phyloP scores from a whole-genome alignment of 1,284 basidiomycete species.

The Microbotryum lychnidis-dioicae region DNA sequence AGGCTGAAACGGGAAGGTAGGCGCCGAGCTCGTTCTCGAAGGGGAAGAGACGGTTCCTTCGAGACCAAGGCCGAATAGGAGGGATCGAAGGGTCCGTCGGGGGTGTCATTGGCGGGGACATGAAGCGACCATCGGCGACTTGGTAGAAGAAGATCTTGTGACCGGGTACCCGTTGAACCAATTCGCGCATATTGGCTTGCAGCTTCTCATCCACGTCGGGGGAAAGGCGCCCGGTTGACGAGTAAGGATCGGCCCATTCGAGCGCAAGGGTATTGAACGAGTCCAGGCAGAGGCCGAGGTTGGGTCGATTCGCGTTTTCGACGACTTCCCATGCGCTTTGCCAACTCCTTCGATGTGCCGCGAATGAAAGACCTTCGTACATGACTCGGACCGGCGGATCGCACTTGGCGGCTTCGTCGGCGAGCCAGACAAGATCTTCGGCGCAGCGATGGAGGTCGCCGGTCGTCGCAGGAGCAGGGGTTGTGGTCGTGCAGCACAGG shows the following conservation, averaged over 20 bases:
- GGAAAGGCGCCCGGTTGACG: constrained; percentile 25
- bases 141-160: constrained; percentile 41
- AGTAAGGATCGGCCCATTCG: constrained; percentile 38
- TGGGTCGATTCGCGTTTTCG: constrained; percentile 33
- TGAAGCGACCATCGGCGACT: constrained; percentile 39
- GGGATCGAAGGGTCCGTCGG: constrained; percentile 37
- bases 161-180: constrained; percentile 27
- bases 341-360: constrained; percentile 37
- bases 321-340: constrained; percentile 39
- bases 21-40: constrained; percentile 38
- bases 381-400: constrained; percentile 29
- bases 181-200: constrained; percentile 25
- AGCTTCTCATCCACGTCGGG: constrained; percentile 31
- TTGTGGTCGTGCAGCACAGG: constrained; percentile 30
- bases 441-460: constrained; percentile 32
- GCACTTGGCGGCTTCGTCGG: constrained; percentile 31
- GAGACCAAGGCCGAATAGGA: constrained; percentile 40
- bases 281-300: constrained; percentile 42
- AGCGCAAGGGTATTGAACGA: constrained; percentile 42
- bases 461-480: constrained; percentile 30
- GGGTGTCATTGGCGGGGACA: constrained; percentile 34
- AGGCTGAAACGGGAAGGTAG: constrained; percentile 39
- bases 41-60: constrained; percentile 40
- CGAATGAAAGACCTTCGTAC: constrained; percentile 30
- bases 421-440: constrained; percentile 35